Conservation (phyloP, 2,329 filamentous ascomycete genomes). For the Hypoxylon rubiginosum region DNA sequence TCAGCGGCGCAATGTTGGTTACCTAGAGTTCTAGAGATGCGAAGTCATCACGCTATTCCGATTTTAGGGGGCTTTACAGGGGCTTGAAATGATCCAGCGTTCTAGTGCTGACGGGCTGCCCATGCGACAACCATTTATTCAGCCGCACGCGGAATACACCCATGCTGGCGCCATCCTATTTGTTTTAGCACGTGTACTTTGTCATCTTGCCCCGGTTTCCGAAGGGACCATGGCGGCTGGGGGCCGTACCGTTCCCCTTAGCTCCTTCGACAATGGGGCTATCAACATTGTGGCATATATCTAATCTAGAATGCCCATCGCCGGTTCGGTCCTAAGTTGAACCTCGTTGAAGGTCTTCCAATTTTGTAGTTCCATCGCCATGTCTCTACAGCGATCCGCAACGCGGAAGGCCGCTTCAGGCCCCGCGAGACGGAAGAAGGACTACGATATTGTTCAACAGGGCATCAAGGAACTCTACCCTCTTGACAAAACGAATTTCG, state of each 20-base stretch:
- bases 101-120: conserved; percentile 34
- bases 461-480: conserved; percentile 57
- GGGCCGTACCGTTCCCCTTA: conserved; percentile 17
- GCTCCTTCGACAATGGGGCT: not conserved
- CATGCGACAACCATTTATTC: conserved; percentile 20
- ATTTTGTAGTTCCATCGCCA: conserved; percentile 29
- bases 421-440: conserved; percentile 49
- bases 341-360: conserved; percentile 10
- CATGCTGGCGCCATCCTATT: conserved; percentile 24
- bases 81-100: conserved; percentile 22
- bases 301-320: conserved; percentile 23
- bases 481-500: conserved; percentile 45
- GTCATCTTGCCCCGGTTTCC: conserved; percentile 3
- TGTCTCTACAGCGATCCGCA: conserved; percentile 48
- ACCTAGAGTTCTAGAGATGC: not conserved
- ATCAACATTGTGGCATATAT: conserved; percentile 18
- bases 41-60: conserved; percentile 10
- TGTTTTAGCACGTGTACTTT: conserved; percentile 17
- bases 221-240: conserved; percentile 4
- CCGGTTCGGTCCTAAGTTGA: conserved; percentile 18
- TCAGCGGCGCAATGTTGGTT: not conserved
- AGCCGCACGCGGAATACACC: conserved; percentile 35
- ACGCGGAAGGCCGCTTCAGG: conserved; percentile 46
- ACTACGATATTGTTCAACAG: conserved; percentile 55
- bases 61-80: conserved; percentile 9